Evolutionary conservation across 768 basidiomycete species (phyloP).

Genomic region (Pleurotus citrinopileatus): DNA sequence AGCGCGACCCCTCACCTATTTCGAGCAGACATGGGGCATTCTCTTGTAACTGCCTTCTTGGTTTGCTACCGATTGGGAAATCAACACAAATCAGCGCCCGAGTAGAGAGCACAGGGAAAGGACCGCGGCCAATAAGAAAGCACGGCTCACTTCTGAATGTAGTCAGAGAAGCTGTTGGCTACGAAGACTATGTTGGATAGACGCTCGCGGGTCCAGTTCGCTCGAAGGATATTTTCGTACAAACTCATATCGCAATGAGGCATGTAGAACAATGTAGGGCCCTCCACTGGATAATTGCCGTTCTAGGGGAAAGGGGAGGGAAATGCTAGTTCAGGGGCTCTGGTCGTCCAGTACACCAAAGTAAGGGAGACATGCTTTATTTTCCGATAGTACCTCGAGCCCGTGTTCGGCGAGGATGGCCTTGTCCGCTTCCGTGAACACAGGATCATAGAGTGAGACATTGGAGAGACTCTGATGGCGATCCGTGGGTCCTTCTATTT

Average conservation of each 20-base stretch:
- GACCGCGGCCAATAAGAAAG: conserved; percentile 9
- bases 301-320: conserved; percentile 24
- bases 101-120: not conserved
- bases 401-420: conserved; percentile 45
- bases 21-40: conserved; percentile 51
- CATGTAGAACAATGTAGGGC: conserved; percentile 70
- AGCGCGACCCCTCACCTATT: conserved; percentile 40
- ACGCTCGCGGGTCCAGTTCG: conserved; percentile 52
- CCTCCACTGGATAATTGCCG: conserved; percentile 28
- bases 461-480: conserved; percentile 20
- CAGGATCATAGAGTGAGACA: conserved; percentile 67
- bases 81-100: conserved; percentile 7
- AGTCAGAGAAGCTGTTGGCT: conserved; percentile 65
- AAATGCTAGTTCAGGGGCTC: conserved; percentile 10
- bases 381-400: conserved; percentile 35
- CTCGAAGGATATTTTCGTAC: conserved; percentile 62
- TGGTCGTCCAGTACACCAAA: conserved; percentile 12
- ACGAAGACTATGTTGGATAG: conserved; percentile 53
- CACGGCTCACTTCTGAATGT: conserved; percentile 56
- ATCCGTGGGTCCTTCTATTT: conserved; percentile 1
- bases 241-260: conserved; percentile 75
- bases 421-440: conserved; percentile 62
- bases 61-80: conserved; percentile 39
- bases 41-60: conserved; percentile 44
- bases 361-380: conserved; percentile 43